phyloP scores from a whole-genome alignment of 2,329 filamentous ascomycete species.

The Sphaerostilbella broomeana region DNA sequence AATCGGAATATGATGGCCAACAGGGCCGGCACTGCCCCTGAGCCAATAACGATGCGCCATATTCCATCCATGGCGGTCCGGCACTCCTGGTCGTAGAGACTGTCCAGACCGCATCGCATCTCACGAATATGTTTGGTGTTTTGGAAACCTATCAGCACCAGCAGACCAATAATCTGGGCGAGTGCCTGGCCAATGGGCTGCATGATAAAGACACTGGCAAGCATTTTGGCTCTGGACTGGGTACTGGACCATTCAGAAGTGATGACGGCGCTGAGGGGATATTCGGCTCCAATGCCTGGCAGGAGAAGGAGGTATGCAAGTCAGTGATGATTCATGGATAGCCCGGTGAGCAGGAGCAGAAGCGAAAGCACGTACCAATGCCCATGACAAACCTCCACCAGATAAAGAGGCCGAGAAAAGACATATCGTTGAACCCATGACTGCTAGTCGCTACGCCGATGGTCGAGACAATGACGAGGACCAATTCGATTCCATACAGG shows the following conservation, averaged over 20 bases:
- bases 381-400: slow-evolving; percentile 53
- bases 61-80: slow-evolving; percentile 48
- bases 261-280: slow-evolving; percentile 61
- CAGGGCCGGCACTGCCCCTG: slow-evolving; percentile 56
- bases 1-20: slow-evolving; percentile 61
- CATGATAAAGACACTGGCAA: slow-evolving; percentile 63
- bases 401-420: slow-evolving; percentile 43
- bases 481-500: slow-evolving; percentile 50
- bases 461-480: slow-evolving; percentile 51
- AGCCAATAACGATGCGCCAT: slow-evolving; percentile 61
- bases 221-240: slow-evolving; percentile 59
- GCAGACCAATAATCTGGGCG: slow-evolving; percentile 55
- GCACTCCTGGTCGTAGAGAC: slow-evolving; percentile 38
- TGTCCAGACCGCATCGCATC: slow-evolving; percentile 43
- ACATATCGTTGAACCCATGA: slow-evolving; percentile 42
- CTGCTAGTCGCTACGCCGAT: slow-evolving; percentile 49
- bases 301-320: too few relatives aligned
- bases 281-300: slow-evolving; percentile 60
- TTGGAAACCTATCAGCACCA: slow-evolving; percentile 42
- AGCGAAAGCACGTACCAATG: slow-evolving; percentile 31
- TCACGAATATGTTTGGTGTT: slow-evolving; percentile 34
- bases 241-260: slow-evolving; percentile 60
- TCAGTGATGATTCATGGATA: neutral
- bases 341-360: neutral
- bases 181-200: slow-evolving; percentile 61